A percentile compares a stretch with the other conserved stretches of the same genome.
phyloP scores from a whole-genome alignment of 2,329 filamentous ascomycete species.

The Madurella fahalii region DNA sequence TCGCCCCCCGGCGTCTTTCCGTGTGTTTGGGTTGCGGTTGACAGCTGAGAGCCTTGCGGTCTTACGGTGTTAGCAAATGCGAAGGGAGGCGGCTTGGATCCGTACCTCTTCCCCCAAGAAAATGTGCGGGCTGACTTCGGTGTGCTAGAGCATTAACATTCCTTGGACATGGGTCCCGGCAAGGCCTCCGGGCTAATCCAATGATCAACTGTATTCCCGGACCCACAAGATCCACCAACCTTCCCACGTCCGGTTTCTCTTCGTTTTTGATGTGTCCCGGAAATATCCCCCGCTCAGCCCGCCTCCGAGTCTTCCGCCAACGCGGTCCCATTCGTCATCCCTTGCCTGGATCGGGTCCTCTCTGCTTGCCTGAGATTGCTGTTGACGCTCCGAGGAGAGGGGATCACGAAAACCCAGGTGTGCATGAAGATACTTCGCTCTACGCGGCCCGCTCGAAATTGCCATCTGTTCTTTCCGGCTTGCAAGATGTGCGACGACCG shows the following conservation, averaged over 20 bases:
- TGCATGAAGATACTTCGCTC: not conserved
- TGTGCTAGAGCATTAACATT: too few species aligned
- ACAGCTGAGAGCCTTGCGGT: too few species aligned
- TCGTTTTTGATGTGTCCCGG: constrained; percentile 20
- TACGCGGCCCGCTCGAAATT: not conserved
- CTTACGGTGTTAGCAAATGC: too few species aligned
- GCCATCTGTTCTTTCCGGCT: constrained; percentile 16
- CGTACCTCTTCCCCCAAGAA: too few species aligned
- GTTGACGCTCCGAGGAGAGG: not conserved
- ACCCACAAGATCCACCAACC: constrained; percentile 5
- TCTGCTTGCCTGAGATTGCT: not conserved
- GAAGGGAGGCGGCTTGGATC: too few species aligned
- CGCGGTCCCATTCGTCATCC: constrained; percentile 19
- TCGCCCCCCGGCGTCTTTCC: too few species aligned
- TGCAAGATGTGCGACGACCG: not conserved
- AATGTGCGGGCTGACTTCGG: too few species aligned
- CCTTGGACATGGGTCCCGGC: too few species aligned
- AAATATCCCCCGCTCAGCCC: constrained; percentile 9
- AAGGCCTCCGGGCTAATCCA: not conserved
- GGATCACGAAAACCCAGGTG: not conserved
- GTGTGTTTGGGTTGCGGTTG: too few species aligned
- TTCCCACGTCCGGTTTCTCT: constrained; percentile 25
- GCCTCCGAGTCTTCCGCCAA: constrained; percentile 24
- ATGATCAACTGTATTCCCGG: not conserved
- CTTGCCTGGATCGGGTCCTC: not conserved